These are phyloP conservation scores for Neonectria ditissima DNA, from an alignment of 2,329 filamentous ascomycete genomes.

Conservation along the genomic window DNA sequence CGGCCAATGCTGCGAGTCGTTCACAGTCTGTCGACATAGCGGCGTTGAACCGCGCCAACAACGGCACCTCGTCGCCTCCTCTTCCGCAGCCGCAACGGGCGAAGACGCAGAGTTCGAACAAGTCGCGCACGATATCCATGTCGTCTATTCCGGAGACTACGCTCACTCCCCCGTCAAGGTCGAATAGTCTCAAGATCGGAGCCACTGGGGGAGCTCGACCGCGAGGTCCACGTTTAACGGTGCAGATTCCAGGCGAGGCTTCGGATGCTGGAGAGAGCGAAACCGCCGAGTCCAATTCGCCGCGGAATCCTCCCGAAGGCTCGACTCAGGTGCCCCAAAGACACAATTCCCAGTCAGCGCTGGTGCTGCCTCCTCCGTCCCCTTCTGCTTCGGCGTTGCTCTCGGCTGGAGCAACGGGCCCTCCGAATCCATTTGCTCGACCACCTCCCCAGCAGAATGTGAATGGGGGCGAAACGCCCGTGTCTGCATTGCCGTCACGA, in stretches of 20 bases:
- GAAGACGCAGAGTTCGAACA: slow-evolving; percentile 60
- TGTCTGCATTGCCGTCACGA: slow-evolving; percentile 91
- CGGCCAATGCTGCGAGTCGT: slow-evolving; percentile 52
- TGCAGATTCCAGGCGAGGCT: slow-evolving; percentile 93
- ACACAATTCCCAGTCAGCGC: slow-evolving; percentile 70
- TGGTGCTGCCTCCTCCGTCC: slow-evolving; percentile 92
- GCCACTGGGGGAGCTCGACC: slow-evolving; percentile 76
- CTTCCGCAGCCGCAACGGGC: slow-evolving; percentile 62
- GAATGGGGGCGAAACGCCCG: slow-evolving; percentile 73
- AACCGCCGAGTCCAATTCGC: slow-evolving; percentile 76
- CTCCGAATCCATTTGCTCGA: slow-evolving; percentile 94
- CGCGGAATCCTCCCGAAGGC: slow-evolving; percentile 68
- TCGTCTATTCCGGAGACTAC: slow-evolving; percentile 73
- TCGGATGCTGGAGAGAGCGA: slow-evolving; percentile 78
- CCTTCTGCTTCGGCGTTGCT: slow-evolving; percentile 87
- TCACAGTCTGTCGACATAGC: slow-evolving; percentile 75
- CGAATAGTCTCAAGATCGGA: slow-evolving; percentile 77
- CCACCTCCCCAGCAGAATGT: slow-evolving; percentile 79
- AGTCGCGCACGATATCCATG: slow-evolving; percentile 63
- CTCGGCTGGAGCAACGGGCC: slow-evolving; percentile 90
- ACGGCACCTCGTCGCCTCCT: slow-evolving; percentile 65
- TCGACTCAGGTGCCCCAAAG: slow-evolving; percentile 67
- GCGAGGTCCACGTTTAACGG: slow-evolving; percentile 82
- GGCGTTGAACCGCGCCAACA: slow-evolving; percentile 63
- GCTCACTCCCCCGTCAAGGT: slow-evolving; percentile 78